Percentiles rank a stretch among this genome's conserved stretches.
Evolutionary conservation across 225 moss, liverwort and hornwort genomes (phyloP).

Genomic region (Asterella californica): DNA sequence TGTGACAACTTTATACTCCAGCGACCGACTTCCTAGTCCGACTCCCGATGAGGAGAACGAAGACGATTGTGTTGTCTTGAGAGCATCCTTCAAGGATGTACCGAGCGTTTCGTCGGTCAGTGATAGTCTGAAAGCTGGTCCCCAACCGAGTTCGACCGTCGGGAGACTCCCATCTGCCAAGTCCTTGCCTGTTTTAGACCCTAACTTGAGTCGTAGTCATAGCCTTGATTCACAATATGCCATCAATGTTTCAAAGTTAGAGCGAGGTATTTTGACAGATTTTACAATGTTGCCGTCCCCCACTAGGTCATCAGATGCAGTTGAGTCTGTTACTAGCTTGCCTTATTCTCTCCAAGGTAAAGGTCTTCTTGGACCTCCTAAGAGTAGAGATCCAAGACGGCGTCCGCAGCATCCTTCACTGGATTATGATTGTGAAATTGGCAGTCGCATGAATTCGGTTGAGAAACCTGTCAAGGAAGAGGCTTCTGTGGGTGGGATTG

Average conservation of each 20-base stretch:
- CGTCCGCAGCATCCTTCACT: conserved; percentile 50
- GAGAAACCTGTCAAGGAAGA: conserved; percentile 17
- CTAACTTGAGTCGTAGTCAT: conserved; percentile 26
- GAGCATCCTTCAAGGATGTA: conserved; percentile 33
- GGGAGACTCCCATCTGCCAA: conserved; percentile 10
- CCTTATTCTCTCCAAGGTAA: conserved; percentile 29
- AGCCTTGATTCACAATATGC: conserved; percentile 28
- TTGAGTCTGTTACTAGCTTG: conserved; percentile 44
- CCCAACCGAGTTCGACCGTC: not conserved
- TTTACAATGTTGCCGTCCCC: conserved; percentile 25
- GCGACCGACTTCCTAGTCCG: conserved; percentile 79
- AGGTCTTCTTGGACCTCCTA: conserved; percentile 33
- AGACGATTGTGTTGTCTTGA: conserved; percentile 6
- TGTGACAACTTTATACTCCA: conserved; percentile 11
- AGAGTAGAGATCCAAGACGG: conserved; percentile 81
- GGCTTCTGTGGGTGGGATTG: conserved; percentile 31
- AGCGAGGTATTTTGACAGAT: conserved; percentile 19
- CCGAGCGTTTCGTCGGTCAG: conserved; percentile 29
- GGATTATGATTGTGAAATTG: conserved; percentile 38
- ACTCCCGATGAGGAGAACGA: conserved; percentile 56
- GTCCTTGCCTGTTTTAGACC: conserved; percentile 15
- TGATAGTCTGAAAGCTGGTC: conserved; percentile 7
- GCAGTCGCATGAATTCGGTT: conserved; percentile 18
- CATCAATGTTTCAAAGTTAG: conserved; percentile 12
- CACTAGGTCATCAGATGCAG: conserved; percentile 25